Conservation (phyloP, 2,329 filamentous ascomycete species). For the Dothideomycetes sp. region DNA sequence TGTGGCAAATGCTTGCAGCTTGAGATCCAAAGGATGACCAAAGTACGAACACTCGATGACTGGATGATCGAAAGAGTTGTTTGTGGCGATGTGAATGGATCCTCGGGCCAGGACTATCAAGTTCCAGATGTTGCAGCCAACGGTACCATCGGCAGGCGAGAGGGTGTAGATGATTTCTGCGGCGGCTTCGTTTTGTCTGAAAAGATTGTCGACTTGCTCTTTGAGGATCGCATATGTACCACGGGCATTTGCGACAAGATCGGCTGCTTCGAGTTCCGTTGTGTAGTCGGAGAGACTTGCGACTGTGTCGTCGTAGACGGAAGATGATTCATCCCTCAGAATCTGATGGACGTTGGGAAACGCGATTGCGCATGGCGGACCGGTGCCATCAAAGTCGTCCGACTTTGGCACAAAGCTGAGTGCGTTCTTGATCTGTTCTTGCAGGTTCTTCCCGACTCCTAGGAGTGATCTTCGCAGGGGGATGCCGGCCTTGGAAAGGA, state of each 20-base stretch:
- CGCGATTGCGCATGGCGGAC: slow-evolving; percentile 30
- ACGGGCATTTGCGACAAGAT: slow-evolving; percentile 18
- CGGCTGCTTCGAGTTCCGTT: slow-evolving; percentile 14
- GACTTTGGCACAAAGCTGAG: slow-evolving; percentile 18
- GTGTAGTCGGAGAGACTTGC: slow-evolving; percentile 26
- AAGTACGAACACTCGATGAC: slow-evolving; percentile 36
- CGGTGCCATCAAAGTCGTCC: slow-evolving; percentile 27
- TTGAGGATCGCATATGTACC: slow-evolving; percentile 18
- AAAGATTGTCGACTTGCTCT: slow-evolving; percentile 22
- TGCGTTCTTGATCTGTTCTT: slow-evolving; percentile 17
- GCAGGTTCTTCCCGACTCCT: slow-evolving; percentile 27
- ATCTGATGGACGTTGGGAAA: slow-evolving; percentile 30
- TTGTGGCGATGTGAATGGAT: slow-evolving; percentile 19
- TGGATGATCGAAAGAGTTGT: slow-evolving; percentile 26
- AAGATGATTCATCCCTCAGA: slow-evolving; percentile 23
- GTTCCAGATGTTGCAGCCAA: slow-evolving; percentile 33
- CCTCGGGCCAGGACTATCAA: slow-evolving; percentile 22
- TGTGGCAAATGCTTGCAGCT: slow-evolving; percentile 27
- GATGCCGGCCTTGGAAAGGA: slow-evolving; percentile 26
- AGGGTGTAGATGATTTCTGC: slow-evolving; percentile 31
- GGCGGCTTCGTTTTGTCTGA: slow-evolving; percentile 18
- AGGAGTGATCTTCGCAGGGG: slow-evolving; percentile 17
- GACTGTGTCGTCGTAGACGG: slow-evolving; percentile 20
- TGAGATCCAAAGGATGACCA: slow-evolving; percentile 31
- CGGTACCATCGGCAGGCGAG: slow-evolving; percentile 19